Conservation (phyloP, 2,329 filamentous ascomycete species). For the Dothistroma septosporum region DNA sequence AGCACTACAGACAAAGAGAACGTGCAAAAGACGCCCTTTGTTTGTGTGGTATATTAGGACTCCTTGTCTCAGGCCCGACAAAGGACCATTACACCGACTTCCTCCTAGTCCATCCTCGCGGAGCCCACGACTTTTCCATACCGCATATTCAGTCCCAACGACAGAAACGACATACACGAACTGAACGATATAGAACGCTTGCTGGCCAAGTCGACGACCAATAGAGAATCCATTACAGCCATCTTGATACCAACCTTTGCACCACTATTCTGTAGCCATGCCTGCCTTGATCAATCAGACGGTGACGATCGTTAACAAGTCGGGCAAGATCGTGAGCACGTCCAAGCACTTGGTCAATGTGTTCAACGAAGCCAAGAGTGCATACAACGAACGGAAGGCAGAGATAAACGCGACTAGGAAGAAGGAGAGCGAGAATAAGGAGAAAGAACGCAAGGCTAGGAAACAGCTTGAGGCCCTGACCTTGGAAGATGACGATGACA, state of each 20-base stretch:
- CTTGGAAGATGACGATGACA: conserved; percentile 43
- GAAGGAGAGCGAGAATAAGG: conserved; percentile 44
- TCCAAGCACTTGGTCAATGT: conserved; percentile 85
- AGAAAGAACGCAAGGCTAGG: conserved; percentile 54
- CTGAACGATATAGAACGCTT: conserved; percentile 3
- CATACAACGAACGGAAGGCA: conserved; percentile 83
- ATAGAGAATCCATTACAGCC: neutral
- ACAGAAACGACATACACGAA: neutral
- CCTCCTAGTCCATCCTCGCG: neutral
- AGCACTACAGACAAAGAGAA: neutral
- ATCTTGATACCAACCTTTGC: neutral
- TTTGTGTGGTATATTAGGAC: neutral
- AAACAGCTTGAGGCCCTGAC: conserved; percentile 52
- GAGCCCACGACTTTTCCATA: conserved; percentile 2
- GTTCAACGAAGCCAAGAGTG: conserved; percentile 85
- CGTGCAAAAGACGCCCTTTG: neutral
- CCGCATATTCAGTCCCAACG: neutral
- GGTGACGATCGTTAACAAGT: conserved; percentile 85
- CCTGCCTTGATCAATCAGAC: conserved; percentile 58
- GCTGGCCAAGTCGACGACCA: conserved; percentile 9
- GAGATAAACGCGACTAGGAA: conserved; percentile 70
- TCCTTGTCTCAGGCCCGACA: conserved; percentile 2
- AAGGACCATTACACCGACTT: conserved; percentile 3
- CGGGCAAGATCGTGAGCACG: conserved; percentile 84
- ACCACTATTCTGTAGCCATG: conserved; percentile 12